Base-by-base conservation (phyloP, 2,329 filamentous ascomycete genomes). In the Fusarium sp. region DNA sequence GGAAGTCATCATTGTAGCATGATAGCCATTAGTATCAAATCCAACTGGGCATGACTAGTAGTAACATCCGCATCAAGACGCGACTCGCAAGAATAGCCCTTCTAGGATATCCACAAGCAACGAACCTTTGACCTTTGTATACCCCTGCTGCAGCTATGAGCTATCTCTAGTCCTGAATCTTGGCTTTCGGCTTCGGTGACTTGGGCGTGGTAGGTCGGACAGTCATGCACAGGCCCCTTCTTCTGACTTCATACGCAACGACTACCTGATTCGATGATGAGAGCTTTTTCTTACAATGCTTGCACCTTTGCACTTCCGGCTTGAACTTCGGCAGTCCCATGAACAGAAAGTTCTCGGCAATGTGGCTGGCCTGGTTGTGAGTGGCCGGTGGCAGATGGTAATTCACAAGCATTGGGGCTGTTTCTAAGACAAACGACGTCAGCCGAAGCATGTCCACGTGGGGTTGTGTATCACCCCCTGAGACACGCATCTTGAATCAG, bases 261-360 rank as follows among this genome's bases (percentile, higher is more conserved):
- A 53, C 11, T 16, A 60, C 24, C 15, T 44, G 50, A 22, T 16
- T 24, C 10, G 46, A 43, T 24, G 27, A 40, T 6, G 32, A n/a
- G 2, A n/a, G 6, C 30, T 55, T 69, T 32, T 59, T 69, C 25
- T 52, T 65, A 27, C 40, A 55, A n/a, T 42, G 40, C 14, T 55
- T 67, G 30, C 42, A 24, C 29, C n/a, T 60, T 18, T 47, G 43
- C 25, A 42, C 52, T 8, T 29, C 47, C 11, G 34, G 38, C 30
- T 45, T 69, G 34, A 56, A 43, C 6, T 53, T 49, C 2, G 66
- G 60, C 4, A 69, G 20, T 14, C 66, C 66, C 55, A 69, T 69
- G 20, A 70, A 66, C 15, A 69, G 57, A n/a, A 70, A 18, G n/a
- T 57, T 61, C 22, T 69, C 55, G 5, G 54, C 66, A 38, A 70